Percentiles rank a stretch among this genome's conserved stretches.
Evolutionary conservation across 768 basidiomycete species (phyloP).

Genomic region (Tulasnella sp.): DNA sequence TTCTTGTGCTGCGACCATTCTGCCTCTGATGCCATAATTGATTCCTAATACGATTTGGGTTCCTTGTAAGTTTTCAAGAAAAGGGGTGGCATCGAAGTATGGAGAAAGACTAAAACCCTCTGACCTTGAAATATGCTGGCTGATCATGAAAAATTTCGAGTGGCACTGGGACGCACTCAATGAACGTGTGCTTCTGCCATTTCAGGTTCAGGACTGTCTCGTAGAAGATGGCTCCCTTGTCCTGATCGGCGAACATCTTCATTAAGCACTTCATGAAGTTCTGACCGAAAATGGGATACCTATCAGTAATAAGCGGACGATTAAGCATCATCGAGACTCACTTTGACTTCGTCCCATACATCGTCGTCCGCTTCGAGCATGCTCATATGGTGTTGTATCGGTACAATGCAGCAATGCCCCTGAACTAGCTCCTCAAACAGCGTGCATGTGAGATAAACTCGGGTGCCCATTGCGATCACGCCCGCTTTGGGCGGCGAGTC

Average conservation of each 20-base stretch:
- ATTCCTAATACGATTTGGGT: conserved; percentile 47
- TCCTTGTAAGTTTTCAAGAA: neutral
- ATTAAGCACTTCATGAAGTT: conserved; percentile 89
- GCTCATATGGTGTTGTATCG: conserved; percentile 84
- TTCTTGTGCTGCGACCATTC: conserved; percentile 99
- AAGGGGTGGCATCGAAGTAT: neutral
- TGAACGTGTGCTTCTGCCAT: conserved; percentile 81
- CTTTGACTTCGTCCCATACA: conserved; percentile 94
- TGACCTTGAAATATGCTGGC: conserved; percentile 86
- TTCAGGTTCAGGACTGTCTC: conserved; percentile 85
- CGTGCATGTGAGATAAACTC: conserved; percentile 86
- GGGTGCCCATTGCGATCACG: conserved; percentile 80
- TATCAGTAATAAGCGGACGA: neutral
- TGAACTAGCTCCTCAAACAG: conserved; percentile 74
- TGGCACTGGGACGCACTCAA: conserved; percentile 88
- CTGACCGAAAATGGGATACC: conserved; percentile 26
- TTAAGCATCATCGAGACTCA: conserved; percentile 30
- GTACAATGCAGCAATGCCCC: conserved; percentile 92
- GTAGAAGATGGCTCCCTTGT: conserved; percentile 90
- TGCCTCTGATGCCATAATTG: conserved; percentile 80
- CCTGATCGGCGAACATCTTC: conserved; percentile 85
- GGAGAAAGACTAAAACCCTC: no score
- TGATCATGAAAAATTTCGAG: conserved; percentile 79
- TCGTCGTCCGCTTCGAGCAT: conserved; percentile 94
- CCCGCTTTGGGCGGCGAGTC: conserved; percentile 81